Base-by-base conservation (phyloP, 805 yeast species). In the Ogataea haglerorum region DNA sequence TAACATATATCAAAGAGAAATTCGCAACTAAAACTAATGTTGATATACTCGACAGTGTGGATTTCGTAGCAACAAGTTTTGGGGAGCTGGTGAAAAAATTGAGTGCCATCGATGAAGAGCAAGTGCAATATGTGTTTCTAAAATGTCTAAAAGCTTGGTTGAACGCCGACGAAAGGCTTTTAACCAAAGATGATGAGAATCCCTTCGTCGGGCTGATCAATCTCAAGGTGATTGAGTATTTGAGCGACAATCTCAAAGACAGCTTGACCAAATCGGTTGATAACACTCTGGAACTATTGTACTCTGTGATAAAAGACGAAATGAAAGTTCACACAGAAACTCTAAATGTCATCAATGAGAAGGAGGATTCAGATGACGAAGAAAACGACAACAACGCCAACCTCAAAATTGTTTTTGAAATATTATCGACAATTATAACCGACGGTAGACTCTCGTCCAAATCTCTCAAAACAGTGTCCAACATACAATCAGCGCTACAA, bases 61-160 rank as follows among this genome's bases (percentile, higher is more conserved):
- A 65, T 3, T 43, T 64, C 12, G 61, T 70, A 13, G 43, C 75
- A 1, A 64, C 61, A 4, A 51, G 85, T 4, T 58, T 58, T 6
- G 23, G 37, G 2, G 43, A 43, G 1, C 21, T 56, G 9, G 24
- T 57, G 16, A 28, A 45, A n/a, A 36, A 36, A 2, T 34, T 86
- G 40, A 63, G 65, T 34, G 68, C 73, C 18, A 52, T 81, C 6
- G 78, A 75, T 41, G 76, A 76, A 30, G 65, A 61, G 1, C 58
- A 70, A 10, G 59, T 76, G 2, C 75, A 65, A 42, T 63, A 52
- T 23, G 60, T 71, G 2, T 84, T 88, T 49, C 59, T 78, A 3
- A 47, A 45, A 0, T 60, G 80, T 1, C 63, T 91, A 46, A 70
- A 72, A 42, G 66, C 80, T 49, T 86, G 95, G 90, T 67, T 85